Evolutionary conservation across 495 filamentous ascomycete species (phyloP), one percentile per base, ranked within the genome.

Genomic region (Penicillium crystallinum): DNA sequence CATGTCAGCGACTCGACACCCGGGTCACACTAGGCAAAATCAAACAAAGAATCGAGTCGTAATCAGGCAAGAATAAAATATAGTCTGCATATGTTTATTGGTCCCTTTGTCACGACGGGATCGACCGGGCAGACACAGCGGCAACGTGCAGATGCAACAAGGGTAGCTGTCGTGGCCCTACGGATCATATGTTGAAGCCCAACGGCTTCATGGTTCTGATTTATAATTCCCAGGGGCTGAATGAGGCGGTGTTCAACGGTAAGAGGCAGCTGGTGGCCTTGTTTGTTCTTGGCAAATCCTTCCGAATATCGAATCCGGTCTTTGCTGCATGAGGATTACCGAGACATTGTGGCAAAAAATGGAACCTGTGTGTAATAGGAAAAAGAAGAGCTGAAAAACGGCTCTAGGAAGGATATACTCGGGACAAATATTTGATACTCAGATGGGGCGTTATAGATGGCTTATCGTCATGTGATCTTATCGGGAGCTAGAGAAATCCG

Each of bases 381-480:
- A 19, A 47, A 45, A 40, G 12, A 5, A 12, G 29, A 43, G 35
- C 23, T 11, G 6, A 18, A 15, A 34, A 21, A 17, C 41, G 9
- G 10, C 6, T 4, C 11, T 21, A 15, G 6, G n/a, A n/a, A 17
- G n/a, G 2, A 21, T 33, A 29, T 30, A 55, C 29, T 36, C 37
- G 10, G 4, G 37, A 17, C 5, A 17, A 17, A 25, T 50, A 42
- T 14, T 15, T 1, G 41, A 5, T 38, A 42, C 29, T 6, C 12
- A 34, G 0, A 34, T 3, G 19, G 27, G 18, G n/a, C 14, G 15
- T 7, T 45, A 54, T 54, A 45, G 15, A 7, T 31, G 4, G 3
- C 22, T 46, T 57, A 54, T 57, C 55, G 3, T 0, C 56, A 58
- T 49, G 56, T 58, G 56, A 55, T 23, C 40, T 55, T 55, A 55